These are phyloP conservation scores for Mariannaea sp. DNA, from an alignment of 2,329 filamentous ascomycete species.

Conservation along the genomic window DNA sequence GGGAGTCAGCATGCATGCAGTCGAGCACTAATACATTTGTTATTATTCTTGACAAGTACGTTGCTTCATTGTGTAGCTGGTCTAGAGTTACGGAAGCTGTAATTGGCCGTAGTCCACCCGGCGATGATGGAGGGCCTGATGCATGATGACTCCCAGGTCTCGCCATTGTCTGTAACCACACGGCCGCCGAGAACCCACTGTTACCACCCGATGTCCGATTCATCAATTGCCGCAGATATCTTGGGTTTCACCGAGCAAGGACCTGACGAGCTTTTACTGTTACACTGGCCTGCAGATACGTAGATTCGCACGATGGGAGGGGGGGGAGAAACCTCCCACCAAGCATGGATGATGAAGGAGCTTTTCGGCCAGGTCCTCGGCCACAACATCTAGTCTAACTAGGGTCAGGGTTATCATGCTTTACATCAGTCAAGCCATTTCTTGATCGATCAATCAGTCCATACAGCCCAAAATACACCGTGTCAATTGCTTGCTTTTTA, in stretches of 20 bases:
- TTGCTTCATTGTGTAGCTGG: too few species aligned
- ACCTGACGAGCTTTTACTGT: slow-evolving; percentile 4
- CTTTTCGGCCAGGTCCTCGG: slow-evolving; percentile 19
- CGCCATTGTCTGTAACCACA: slow-evolving; percentile 15
- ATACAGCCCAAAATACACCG: slow-evolving; percentile 3
- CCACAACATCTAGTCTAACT: slow-evolving; percentile 18
- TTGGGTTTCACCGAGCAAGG: slow-evolving; percentile 18
- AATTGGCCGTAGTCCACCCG: slow-evolving; percentile 5
- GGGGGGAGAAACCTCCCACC: not conserved
- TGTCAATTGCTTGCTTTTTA: not conserved
- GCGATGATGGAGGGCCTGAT: slow-evolving; percentile 12
- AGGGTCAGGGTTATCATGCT: slow-evolving; percentile 13
- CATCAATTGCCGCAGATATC: slow-evolving; percentile 20
- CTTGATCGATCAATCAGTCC: slow-evolving; percentile 10
- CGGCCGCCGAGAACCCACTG: slow-evolving; percentile 16
- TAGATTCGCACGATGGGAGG: not conserved
- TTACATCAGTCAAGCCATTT: slow-evolving; percentile 9
- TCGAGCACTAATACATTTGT: too few species aligned
- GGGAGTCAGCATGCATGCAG: too few species aligned
- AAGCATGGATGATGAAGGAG: slow-evolving; percentile 7
- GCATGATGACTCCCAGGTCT: slow-evolving; percentile 9
- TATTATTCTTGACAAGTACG: too few species aligned
- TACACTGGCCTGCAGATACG: not conserved
- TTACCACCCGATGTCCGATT: slow-evolving; percentile 11
- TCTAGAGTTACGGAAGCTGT: too few species aligned